Percentiles rank a stretch among this genome's conserved stretches.
Conservation (phyloP, 2,329 filamentous ascomycete genomes). For the Cephalotrichum gorgonifer region DNA sequence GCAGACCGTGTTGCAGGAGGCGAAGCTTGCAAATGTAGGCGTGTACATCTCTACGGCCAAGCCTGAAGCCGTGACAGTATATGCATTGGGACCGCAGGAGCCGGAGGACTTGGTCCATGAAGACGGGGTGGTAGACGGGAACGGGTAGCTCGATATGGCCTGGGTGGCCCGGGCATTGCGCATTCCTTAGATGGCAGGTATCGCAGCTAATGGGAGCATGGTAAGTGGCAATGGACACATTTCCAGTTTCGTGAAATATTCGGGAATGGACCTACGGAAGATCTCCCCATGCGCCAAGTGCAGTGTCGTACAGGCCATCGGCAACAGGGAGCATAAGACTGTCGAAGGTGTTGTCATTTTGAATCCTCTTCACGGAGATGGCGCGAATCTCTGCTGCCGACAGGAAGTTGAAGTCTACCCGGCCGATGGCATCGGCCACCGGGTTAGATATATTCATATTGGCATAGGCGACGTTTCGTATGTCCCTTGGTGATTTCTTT, state of each 20-base stretch:
- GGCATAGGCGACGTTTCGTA: constrained; percentile 1
- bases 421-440: constrained; percentile 70
- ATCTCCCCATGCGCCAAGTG: constrained; percentile 82
- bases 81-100: constrained; percentile 79
- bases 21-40: constrained; percentile 75
- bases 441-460: constrained; percentile 69
- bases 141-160: constrained; percentile 93
- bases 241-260: constrained; percentile 5
- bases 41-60: constrained; percentile 67
- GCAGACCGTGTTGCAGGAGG: constrained; percentile 73
- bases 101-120: constrained; percentile 83
- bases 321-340: constrained; percentile 80
- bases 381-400: constrained; percentile 72
- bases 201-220: constrained; percentile 52
- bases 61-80: constrained; percentile 80
- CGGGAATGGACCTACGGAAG: constrained; percentile 47
- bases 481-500: background rate
- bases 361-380: constrained; percentile 88
- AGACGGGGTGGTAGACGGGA: constrained; percentile 91
- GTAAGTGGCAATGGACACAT: background rate
- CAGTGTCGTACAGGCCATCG: constrained; percentile 85
- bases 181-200: constrained; percentile 78
- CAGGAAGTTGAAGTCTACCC: constrained; percentile 84
- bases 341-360: constrained; percentile 91
- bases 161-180: constrained; percentile 80